Base-by-base conservation (phyloP, 106 monocot species). In the Dendrobium chrysotoxum region DNA sequence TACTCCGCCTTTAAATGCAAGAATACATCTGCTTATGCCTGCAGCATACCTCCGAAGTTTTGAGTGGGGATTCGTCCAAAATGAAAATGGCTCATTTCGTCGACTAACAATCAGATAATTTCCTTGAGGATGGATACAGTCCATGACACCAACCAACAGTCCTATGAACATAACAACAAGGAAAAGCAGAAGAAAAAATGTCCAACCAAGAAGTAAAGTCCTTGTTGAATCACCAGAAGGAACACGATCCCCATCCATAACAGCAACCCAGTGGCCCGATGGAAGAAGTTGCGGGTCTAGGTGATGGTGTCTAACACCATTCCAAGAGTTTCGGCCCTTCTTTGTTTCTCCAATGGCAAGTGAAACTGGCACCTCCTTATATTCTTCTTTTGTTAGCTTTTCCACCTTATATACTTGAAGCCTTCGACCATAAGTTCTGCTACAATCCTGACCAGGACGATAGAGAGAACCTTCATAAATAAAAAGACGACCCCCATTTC, bases 171-270 rank as follows among this genome's bases (percentile, higher is more conserved):
- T 40, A 28, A 88, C 61, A 28, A 88, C 44, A 28, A 67, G n/a
- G 31, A 83, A 18, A 21, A 80, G 76, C 11, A 90, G 40, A 35
- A 76, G 17, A 4, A 87, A 38, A 65, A 50, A 70, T 20, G 78
- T 30, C 70, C 78, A 90, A 53, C 87, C 90, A 66, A 90, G 44
- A 68, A 85, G 58, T 79, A 81, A 81, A 8, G 81, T 81, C 61
- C 83, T 41, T 8, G 85, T 85, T 1, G 81, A 79, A 75, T 90
- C 85, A 20, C 90, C 90, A 41, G 90, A 90, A 65, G 81, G 85
- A 66, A 90, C 90, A 57, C 90, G 83, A 65, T 90, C 90, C 15
- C 90, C 90, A 79, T 90, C 90, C 85, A 88, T 83, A 13, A 90
- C 90, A 7, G 90, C 87, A 81, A 88, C 80, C 90, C 90, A 90